These are phyloP conservation scores for Hyaloscypha bicolor DNA, from an alignment of 495 filamentous ascomycete genomes.

Conservation along the genomic window DNA sequence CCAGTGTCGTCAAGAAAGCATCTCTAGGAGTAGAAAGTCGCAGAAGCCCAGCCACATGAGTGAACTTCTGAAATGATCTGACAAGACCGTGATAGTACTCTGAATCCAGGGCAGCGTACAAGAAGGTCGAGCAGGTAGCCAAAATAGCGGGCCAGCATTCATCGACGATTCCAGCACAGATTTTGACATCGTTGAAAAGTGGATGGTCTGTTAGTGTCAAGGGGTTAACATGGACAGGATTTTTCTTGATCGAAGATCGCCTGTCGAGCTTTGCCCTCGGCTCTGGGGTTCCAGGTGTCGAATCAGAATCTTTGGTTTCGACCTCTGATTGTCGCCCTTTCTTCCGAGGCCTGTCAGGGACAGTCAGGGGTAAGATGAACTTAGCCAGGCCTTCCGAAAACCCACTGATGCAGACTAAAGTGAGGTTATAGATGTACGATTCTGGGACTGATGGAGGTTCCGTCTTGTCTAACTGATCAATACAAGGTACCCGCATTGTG, in stretches of 20 bases:
- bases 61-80: constrained; percentile 92
- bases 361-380: constrained; percentile 86
- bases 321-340: constrained; percentile 45
- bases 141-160: constrained; percentile 95
- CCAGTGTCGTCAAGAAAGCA: constrained; percentile 91
- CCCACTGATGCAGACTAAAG: constrained; percentile 81
- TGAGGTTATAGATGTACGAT: constrained; percentile 90
- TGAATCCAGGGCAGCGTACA: constrained; percentile 89
- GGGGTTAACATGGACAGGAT: constrained; percentile 78
- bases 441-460: constrained; percentile 84
- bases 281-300: constrained; percentile 41
- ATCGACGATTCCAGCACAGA: constrained; percentile 80
- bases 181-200: constrained; percentile 66
- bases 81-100: constrained; percentile 93
- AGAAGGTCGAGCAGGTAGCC: constrained; percentile 90
- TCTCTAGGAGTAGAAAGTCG: constrained; percentile 84
- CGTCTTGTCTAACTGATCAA: constrained; percentile 91
- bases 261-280: constrained; percentile 45
- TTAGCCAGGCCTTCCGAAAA: constrained; percentile 92
- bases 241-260: constrained; percentile 54
- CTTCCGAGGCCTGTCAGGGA: constrained; percentile 60
- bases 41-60: constrained; percentile 90
- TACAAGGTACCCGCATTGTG: constrained; percentile 80
- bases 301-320: constrained; percentile 34
- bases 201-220: constrained; percentile 71